phyloP scores from a whole-genome alignment of 208 protist species.

The Crithidia mellificae region DNA sequence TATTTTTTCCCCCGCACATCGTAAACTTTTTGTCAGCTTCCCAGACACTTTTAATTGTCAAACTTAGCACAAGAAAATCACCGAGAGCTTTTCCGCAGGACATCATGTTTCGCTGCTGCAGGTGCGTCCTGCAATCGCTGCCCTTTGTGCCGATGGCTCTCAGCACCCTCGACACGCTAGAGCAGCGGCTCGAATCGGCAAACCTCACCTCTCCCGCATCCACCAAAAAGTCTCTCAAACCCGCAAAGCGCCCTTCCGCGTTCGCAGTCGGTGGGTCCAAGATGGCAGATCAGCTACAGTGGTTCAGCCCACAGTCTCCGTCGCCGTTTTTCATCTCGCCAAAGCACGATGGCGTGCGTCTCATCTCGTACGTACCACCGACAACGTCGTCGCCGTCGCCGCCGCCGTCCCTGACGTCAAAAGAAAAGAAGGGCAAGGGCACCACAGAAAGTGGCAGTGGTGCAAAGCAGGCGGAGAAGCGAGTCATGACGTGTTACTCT shows the following conservation, averaged over 20 bases:
- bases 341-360: constrained; percentile 85
- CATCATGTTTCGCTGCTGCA: constrained; percentile 32
- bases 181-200: constrained; percentile 30
- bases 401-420: neutral
- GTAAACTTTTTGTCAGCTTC: too few relatives aligned
- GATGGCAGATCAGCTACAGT: constrained; percentile 27
- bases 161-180: constrained; percentile 65
- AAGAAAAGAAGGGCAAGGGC: neutral
- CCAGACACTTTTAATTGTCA: too few relatives aligned
- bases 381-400: neutral
- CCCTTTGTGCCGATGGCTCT: constrained; percentile 90
- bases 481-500: constrained; percentile 69
- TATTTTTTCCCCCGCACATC: too few relatives aligned
- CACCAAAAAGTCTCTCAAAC: neutral
- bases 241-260: neutral
- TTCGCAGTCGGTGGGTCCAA: constrained; percentile 4
- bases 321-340: constrained; percentile 84
- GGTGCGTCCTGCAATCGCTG: constrained; percentile 24
- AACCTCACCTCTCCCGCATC: neutral
- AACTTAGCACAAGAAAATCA: too few relatives aligned
- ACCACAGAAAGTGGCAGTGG: neutral
- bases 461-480: neutral
- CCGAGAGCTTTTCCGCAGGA: too few relatives aligned
- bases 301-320: constrained; percentile 30
- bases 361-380: constrained; percentile 70